These are phyloP conservation scores for Aspergillus fijiensis DNA, from an alignment of 2,329 filamentous ascomycete genomes.

Conservation along the genomic window DNA sequence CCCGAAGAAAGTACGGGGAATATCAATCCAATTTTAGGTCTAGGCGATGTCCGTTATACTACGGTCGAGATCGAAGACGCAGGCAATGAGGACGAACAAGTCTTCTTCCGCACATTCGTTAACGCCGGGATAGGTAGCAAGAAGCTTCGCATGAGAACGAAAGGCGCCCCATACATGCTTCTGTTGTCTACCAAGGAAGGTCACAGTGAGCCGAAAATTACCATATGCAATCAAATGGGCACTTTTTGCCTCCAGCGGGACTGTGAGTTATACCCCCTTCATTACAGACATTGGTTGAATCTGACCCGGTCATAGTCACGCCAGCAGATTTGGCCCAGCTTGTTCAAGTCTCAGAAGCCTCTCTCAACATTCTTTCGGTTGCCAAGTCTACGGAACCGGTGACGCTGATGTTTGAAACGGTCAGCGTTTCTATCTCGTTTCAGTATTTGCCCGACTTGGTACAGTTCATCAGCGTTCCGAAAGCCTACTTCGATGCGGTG, in stretches of 20 bases:
- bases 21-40: slow-evolving; percentile 16
- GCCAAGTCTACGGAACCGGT: slow-evolving; percentile 27
- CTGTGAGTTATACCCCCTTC: slow-evolving; percentile 20
- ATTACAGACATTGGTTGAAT: not conserved
- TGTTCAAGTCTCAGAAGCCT: slow-evolving; percentile 19
- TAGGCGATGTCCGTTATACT: slow-evolving; percentile 30
- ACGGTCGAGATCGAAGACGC: slow-evolving; percentile 33
- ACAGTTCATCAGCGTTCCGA: slow-evolving; percentile 33
- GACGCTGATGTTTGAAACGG: slow-evolving; percentile 26
- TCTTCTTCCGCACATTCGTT: slow-evolving; percentile 32
- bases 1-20: slow-evolving; percentile 26
- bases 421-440: slow-evolving; percentile 29
- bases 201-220: slow-evolving; percentile 34
- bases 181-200: slow-evolving; percentile 30
- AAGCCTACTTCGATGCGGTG: slow-evolving; percentile 33
- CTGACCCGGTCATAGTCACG: slow-evolving; percentile 15
- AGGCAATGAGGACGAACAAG: slow-evolving; percentile 31
- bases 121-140: slow-evolving; percentile 34
- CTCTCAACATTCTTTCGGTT: slow-evolving; percentile 17
- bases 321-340: slow-evolving; percentile 24
- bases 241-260: slow-evolving; percentile 31
- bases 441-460: slow-evolving; percentile 28
- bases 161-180: slow-evolving; percentile 35
- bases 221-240: slow-evolving; percentile 35
- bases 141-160: slow-evolving; percentile 31